Evolutionary conservation across 257 asterid genomes (phyloP), one percentile per base, ranked within the genome.

Genomic region (Plectranthus barbatus): DNA sequence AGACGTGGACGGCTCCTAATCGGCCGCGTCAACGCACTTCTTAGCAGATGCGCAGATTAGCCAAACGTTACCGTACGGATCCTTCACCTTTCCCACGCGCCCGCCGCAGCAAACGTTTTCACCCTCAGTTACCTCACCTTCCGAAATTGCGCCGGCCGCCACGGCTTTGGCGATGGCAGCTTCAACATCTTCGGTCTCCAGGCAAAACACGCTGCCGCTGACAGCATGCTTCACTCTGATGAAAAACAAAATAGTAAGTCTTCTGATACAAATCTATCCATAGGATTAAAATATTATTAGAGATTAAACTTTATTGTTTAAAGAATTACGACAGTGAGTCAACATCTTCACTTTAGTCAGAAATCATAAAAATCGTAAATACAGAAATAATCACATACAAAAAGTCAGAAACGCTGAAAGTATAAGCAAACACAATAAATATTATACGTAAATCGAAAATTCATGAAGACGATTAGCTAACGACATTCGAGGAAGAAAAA

Each of bases 31-130:
- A 6, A 11, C 71, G 14, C 56, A 12, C 61, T 71, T 74, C 79
- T 75, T 70, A 0, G 74, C 15, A 0, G 86, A 76, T 0, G 85
- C 0, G 80, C 84, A 74, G 62, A 90, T 77, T 3, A 83, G 62
- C 97, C 97, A 90, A 9, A 84, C 18, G 34, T 77, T 74, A 65
- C 95, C 97, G 72, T 67, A 90, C 0, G 97, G 97, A 62, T 90
- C 97, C 74, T 65, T 80, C 20, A 87, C 74, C 74, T 75, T 76
- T 0, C 82, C 94, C 69, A 76, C 84, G 75, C 90, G 82, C 44
- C 84, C 85, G 4, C 88, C 86, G 61, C 81, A 70, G 72, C 81
- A 80, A 44, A 73, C 77, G 55, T 56, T 82, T 33, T 57, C 85
- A 41, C 75, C 83, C 40, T 80, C 88, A 0, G 54, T 9, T 36